These are phyloP conservation scores for Parascedosporium putredinis DNA, from an alignment of 2,329 filamentous ascomycete species.

Conservation along the genomic window DNA sequence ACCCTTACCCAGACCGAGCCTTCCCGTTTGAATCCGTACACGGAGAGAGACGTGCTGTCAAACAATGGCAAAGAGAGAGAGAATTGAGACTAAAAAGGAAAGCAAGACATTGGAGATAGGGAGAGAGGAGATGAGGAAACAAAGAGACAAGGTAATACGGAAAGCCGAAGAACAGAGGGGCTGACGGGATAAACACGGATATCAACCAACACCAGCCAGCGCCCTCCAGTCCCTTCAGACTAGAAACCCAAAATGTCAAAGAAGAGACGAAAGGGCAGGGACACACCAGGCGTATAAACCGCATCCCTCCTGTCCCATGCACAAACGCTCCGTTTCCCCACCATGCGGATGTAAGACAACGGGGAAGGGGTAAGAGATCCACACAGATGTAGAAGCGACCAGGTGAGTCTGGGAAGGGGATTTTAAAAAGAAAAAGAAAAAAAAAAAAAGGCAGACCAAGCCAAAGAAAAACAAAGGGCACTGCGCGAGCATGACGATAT, in stretches of 20 bases:
- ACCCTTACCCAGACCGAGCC: neutral
- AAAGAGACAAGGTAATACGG: neutral
- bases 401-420: no score
- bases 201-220: no score
- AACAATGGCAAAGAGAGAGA: neutral
- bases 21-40: neutral
- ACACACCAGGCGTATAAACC: no score
- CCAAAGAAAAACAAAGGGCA: neutral
- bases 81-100: neutral
- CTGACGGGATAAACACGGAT: no score
- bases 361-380: no score
- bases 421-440: slow-evolving; percentile 1
- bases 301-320: no score
- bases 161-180: neutral
- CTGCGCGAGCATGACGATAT: neutral
- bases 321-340: neutral
- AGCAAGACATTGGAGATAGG: neutral
- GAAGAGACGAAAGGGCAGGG: no score
- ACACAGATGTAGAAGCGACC: no score
- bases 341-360: no score
- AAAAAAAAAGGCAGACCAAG: slow-evolving; percentile 5
- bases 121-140: neutral
- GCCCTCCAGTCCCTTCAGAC: no score
- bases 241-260: no score
- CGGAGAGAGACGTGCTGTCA: neutral